Base-by-base conservation (phyloP, 2,329 filamentous ascomycete genomes). In the Xylaria arbuscula region DNA sequence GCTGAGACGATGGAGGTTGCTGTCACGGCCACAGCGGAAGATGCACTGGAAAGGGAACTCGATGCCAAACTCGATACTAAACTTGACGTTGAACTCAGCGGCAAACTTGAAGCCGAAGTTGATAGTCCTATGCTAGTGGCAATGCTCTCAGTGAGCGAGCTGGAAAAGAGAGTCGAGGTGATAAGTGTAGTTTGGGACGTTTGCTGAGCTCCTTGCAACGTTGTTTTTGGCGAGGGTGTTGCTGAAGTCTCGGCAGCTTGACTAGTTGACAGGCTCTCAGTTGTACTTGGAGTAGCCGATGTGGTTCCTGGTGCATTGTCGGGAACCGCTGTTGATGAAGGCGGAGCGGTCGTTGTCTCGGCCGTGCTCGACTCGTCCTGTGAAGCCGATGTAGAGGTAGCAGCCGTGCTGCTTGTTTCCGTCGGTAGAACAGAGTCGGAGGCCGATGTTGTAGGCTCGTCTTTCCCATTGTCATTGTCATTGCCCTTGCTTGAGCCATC, bases 151-250 rank as follows among this genome's bases (percentile, higher is more conserved):
- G 54, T 65, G 34, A 74, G 66, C 4, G 73, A 69, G 47, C 47
- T 75, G 36, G 73, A 70, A 59, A 72, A 58, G 45, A 61, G 64
- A 13, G 67, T 40, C 9, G 73, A 74, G 2, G 75, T 76, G n/a
- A 70, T 64, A 19, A 74, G 60, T 1, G 74, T 75, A 8, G 73
- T 75, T 54, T 58, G 53, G 53, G 70, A 64, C 10, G 62, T 64
- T 60, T 24, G 50, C 53, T 50, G 63, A 40, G 54, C 28, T 40
- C 11, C 47, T 22, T 32, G 11, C 6, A 13, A 68, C 10, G 71
- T 56, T 6, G 61, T 62, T 34, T 34, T 60, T 7, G 48, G 64
- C 19, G 67, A 57, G 13, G 64, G 40, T 13, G 62, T 64, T 40
- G 51, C 24, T 24, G 70, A 68, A 42, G 61, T 59, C 19, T 48